These are phyloP conservation scores for Sarocladium strictum DNA, from an alignment of 2,329 filamentous ascomycete species.

Conservation along the genomic window DNA sequence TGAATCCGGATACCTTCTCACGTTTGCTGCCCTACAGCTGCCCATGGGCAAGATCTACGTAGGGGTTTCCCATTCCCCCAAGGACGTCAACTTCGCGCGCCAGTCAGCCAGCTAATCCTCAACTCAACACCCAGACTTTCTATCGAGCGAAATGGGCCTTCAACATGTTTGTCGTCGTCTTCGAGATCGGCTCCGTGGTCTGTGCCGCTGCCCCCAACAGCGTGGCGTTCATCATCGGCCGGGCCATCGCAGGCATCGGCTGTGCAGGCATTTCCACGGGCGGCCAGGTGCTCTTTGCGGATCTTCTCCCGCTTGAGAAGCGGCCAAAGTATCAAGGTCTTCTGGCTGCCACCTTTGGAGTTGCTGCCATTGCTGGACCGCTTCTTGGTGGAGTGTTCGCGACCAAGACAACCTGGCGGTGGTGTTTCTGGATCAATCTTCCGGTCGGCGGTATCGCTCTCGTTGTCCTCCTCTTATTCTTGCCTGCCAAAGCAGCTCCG, in stretches of 20 bases:
- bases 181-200: constrained; percentile 13
- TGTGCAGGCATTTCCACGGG: constrained; percentile 13
- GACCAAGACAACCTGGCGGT: constrained; percentile 17
- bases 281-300: constrained; percentile 9
- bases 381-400: constrained; percentile 15
- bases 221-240: constrained; percentile 14
- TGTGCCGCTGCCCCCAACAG: constrained; percentile 13
- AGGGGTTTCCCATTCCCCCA: neutral
- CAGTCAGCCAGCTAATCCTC: neutral
- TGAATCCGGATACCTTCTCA: neutral
- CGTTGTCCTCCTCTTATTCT: constrained; percentile 21
- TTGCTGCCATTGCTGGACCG: constrained; percentile 20
- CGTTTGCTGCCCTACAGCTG: neutral
- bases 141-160: constrained; percentile 16
- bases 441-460: constrained; percentile 18
- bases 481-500: constrained; percentile 1
- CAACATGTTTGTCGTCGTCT: constrained; percentile 13
- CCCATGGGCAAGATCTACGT: neutral
- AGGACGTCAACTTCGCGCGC: neutral
- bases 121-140: neutral
- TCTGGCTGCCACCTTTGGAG: constrained; percentile 30
- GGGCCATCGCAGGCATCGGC: constrained; percentile 14
- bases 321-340: constrained; percentile 31
- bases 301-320: constrained; percentile 12
- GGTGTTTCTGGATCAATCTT: constrained; percentile 24